Evolutionary conservation across 2,329 filamentous ascomycete species (phyloP).

Genomic region (Pleomassaria siparia): DNA sequence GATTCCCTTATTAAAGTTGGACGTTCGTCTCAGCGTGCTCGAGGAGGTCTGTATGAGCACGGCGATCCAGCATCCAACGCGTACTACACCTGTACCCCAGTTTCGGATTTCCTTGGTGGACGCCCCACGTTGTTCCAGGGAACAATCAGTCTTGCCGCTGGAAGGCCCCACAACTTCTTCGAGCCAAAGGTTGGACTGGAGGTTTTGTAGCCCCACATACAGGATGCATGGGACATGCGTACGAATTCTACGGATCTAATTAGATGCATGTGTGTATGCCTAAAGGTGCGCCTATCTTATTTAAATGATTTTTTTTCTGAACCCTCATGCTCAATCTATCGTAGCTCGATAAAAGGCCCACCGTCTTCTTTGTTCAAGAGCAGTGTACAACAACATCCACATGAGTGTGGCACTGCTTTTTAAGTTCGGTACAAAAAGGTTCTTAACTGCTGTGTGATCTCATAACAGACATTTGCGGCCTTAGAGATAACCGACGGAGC

Average conservation of each 20-base stretch:
- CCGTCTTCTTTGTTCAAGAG: constrained; percentile 6
- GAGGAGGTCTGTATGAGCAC: no score
- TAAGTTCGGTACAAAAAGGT: constrained; percentile 1
- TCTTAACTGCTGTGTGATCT: not conserved
- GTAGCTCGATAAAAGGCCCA: no score
- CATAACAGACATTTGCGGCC: constrained; percentile 11
- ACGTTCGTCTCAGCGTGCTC: no score
- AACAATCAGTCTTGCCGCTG: not conserved
- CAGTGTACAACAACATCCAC: constrained; percentile 17
- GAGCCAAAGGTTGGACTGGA: not conserved
- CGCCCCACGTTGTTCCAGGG: not conserved
- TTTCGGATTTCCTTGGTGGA: not conserved
- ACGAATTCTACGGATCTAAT: no score
- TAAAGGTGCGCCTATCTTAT: no score
- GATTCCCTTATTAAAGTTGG: no score
- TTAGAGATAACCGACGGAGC: constrained; percentile 11
- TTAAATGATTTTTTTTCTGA: no score
- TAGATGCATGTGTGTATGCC: no score
- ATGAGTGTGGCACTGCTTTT: constrained; percentile 22
- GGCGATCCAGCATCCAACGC: no score
- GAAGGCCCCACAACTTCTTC: constrained; percentile 8
- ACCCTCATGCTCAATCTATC: no score
- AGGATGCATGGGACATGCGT: no score
- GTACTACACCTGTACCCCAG: not conserved
- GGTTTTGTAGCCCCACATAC: no score